A percentile compares a stretch with the other conserved stretches of the same genome.
These are phyloP conservation scores for Fusarium camptoceras DNA, from an alignment of 2,329 filamentous ascomycete species.

Conservation along the genomic window DNA sequence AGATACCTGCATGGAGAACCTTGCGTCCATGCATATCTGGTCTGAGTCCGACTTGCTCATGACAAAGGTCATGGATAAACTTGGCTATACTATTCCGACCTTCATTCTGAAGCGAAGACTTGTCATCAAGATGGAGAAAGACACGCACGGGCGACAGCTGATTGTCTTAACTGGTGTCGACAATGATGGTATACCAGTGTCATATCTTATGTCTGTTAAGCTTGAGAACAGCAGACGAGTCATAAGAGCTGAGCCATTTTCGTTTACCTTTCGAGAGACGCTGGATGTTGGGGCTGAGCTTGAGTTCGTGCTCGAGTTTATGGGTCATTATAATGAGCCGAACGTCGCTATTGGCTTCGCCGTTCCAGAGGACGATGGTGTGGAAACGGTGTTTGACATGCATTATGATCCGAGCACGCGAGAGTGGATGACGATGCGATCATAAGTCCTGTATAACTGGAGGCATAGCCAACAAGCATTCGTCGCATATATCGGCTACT, in stretches of 20 bases:
- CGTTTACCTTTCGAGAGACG: constrained; percentile 50
- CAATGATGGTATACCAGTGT: constrained; percentile 55
- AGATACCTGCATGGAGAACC: constrained; percentile 54
- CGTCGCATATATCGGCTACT: no score
- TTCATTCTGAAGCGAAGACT: constrained; percentile 55
- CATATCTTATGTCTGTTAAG: constrained; percentile 56
- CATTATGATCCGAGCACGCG: constrained; percentile 26
- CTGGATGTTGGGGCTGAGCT: constrained; percentile 43
- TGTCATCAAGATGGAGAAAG: constrained; percentile 44
- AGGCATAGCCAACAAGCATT: no score
- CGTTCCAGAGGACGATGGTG: accelerated
- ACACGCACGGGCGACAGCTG: constrained; percentile 38
- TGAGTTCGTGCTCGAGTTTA: constrained; percentile 59
- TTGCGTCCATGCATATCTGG: constrained; percentile 51
- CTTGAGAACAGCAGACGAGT: constrained; percentile 53
- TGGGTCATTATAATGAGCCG: constrained; percentile 60
- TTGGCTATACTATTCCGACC: constrained; percentile 51
- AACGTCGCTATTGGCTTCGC: constrained; percentile 44
- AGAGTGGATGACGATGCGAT: constrained; percentile 18
- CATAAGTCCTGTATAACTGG: neutral
- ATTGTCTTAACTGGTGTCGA: constrained; percentile 53
- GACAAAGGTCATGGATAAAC: constrained; percentile 54
- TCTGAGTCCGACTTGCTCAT: constrained; percentile 56
- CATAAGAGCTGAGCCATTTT: constrained; percentile 53
- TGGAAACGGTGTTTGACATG: constrained; percentile 10